These are phyloP conservation scores for Daedalea quercina DNA, from an alignment of 768 basidiomycete genomes.

Conservation along the genomic window DNA sequence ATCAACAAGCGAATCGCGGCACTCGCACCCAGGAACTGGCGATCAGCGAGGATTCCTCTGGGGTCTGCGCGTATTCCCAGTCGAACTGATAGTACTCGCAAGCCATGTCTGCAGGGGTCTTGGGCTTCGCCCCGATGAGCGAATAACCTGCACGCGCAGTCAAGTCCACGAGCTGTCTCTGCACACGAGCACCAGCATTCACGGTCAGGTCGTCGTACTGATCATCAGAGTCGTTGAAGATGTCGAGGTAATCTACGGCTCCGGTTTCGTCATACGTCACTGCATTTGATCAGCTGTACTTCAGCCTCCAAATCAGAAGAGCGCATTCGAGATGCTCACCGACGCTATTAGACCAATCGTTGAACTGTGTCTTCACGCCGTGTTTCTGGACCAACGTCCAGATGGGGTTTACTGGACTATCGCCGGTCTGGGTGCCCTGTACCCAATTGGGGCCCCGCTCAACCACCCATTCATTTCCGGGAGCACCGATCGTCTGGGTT, in stretches of 20 bases:
- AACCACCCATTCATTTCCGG: constrained; percentile 31
- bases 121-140: constrained; percentile 37
- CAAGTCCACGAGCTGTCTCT: constrained; percentile 36
- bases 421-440: constrained; percentile 34
- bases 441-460: constrained; percentile 35
- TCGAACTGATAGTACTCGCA: constrained; percentile 51
- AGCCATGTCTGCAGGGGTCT: constrained; percentile 39
- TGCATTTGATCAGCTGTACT: constrained; percentile 19
- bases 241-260: constrained; percentile 36
- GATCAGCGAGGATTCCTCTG: constrained; percentile 35
- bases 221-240: constrained; percentile 33
- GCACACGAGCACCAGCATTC: constrained; percentile 36
- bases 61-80: constrained; percentile 44
- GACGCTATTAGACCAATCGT: constrained; percentile 22
- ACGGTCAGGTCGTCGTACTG: constrained; percentile 32
- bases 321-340: constrained; percentile 19
- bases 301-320: constrained; percentile 18
- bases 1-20: neutral
- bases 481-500: constrained; percentile 32
- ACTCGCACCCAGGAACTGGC: constrained; percentile 48
- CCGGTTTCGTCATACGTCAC: constrained; percentile 49
- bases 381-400: constrained; percentile 45
- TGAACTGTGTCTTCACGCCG: constrained; percentile 35
- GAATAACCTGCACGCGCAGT: constrained; percentile 45
- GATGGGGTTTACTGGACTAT: constrained; percentile 50